These are phyloP conservation scores for Pichia nanzhaoensis DNA, from an alignment of 805 yeast genomes.

Conservation along the genomic window DNA sequence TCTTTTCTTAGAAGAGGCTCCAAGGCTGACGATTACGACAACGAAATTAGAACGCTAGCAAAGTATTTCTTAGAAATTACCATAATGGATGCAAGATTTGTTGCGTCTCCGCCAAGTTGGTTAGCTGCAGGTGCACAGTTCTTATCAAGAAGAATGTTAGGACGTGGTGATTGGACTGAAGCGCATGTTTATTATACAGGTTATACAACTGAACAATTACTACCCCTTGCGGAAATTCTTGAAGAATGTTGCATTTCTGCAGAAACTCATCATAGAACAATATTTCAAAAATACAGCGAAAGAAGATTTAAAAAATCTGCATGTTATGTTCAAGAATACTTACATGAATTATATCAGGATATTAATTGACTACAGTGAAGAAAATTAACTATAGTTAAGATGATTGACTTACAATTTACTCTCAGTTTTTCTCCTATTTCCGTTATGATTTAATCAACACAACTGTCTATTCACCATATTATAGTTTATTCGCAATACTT, in stretches of 20 bases:
- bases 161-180: slow-evolving; percentile 76
- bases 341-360: slow-evolving; percentile 7
- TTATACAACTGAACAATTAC: slow-evolving; percentile 77
- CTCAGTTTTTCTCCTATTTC: no score
- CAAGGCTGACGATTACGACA: slow-evolving; percentile 85
- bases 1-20: slow-evolving; percentile 83
- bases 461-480: no score
- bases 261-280: slow-evolving; percentile 61
- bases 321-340: slow-evolving; percentile 62
- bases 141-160: slow-evolving; percentile 65
- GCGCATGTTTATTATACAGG: slow-evolving; percentile 89
- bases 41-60: slow-evolving; percentile 76
- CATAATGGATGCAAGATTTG: slow-evolving; percentile 65
- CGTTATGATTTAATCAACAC: no score
- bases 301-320: slow-evolving; percentile 77
- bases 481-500: no score
- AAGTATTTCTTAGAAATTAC: slow-evolving; percentile 78
- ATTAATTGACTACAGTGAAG: no score
- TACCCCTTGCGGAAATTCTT: slow-evolving; percentile 68
- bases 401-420: no score
- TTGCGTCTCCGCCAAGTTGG: slow-evolving; percentile 65
- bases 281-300: slow-evolving; percentile 85
- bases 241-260: slow-evolving; percentile 64
- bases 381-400: no score
- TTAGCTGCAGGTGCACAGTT: slow-evolving; percentile 83